Evolutionary conservation across 2,329 filamentous ascomycete species (phyloP), one percentile per base, ranked within the genome.

Genomic region (Diaporthe velutina): DNA sequence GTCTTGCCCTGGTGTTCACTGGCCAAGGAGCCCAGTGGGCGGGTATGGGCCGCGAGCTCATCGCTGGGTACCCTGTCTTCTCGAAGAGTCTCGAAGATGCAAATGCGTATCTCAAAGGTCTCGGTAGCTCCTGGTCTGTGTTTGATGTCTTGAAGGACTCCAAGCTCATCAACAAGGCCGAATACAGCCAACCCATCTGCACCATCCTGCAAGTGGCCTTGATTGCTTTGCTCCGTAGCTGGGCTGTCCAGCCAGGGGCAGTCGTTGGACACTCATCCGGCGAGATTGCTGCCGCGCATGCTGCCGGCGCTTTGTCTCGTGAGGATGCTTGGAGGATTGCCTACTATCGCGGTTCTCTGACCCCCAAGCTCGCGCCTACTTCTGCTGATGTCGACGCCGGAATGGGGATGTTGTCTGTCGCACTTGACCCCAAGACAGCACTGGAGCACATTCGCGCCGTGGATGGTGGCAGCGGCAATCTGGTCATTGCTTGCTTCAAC

Each of bases 131-230:
- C n/a, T 82, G 80, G 78, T 77, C 75, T n/a, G 52, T 81, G 48
- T 73, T 76, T 28, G 79, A 80, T 10, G 80, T 81, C 70, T 77
- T 83, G 5, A 17, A 33, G 15, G 67, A 76, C 4, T 72, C 78
- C 17, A 61, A 71, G 1, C 73, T 74, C 8, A 66, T 83, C 12
- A 72, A 80, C 70, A 77, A 80, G 7, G 76, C 80, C 0, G 77
- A 79, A 35, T 75, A 82, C 64, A 79, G 79, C 25, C 57, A 54
- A 8, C n/a, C 71, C 6, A 22, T 82, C 4, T 84, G 80, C 71
- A 84, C 82, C 8, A 81, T 81, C 1, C 30, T 85, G 5, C 84
- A 85, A 71, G 76, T 85, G 22, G 82, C 72, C 17, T 70, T 85
- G 5, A 78, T 83, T 0, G 77, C 81, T n/a, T 74, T 83, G 1